Base-by-base conservation (phyloP, 2,329 filamentous ascomycete species). In the Talaromyces albobiverticillius region DNA sequence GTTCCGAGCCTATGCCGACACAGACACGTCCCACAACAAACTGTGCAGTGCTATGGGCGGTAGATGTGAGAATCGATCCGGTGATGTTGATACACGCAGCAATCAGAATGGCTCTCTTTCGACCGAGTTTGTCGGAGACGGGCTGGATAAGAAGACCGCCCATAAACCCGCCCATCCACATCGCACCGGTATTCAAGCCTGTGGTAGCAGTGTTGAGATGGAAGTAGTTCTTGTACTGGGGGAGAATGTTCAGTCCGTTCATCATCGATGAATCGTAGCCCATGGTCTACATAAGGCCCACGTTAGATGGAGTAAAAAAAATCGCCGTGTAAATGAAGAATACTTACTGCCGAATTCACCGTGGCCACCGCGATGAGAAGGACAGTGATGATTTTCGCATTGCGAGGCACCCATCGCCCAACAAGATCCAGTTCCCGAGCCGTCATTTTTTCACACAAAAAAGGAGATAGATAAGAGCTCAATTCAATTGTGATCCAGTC, bases 241-340 rank as follows among this genome's bases (percentile, higher is more conserved):
- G 47, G 11, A 42, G 25, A 13, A 50, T 50, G 16, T 31, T 26
- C n/a, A 50, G 20, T 9, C 47, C 47, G 22, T 50, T 50, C 34
- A 38, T 38, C 34, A 38, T 38, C 34, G 34, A n/a, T 38, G 34
- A 38, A 38, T 38, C 34, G 34, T 38, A 38, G 34, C 34, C 34
- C 34, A 38, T 18, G 5, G 34, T 38, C 34, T 38, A 10, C 13
- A 34, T 13, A 34, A 14, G 16, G 8, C 6, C 8, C 16, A 38
- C 34, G 34, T 38, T 29, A 16, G 18, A 18, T 9, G 4, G n/a
- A 38, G 16, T 6, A 7, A 4, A n/a, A 3, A 2, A n/a, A 4
- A 36, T n/a, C 32, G 3, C 34, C 16, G 16, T 4, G 34, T 38
- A 16, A 16, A n/a, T 7, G 34, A 14, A n/a, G 3, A 38, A 16